Percentiles rank a stretch among this genome's conserved stretches.
Conservation (phyloP, 2,329 filamentous ascomycete genomes). For the Rutstroemia sp. region DNA sequence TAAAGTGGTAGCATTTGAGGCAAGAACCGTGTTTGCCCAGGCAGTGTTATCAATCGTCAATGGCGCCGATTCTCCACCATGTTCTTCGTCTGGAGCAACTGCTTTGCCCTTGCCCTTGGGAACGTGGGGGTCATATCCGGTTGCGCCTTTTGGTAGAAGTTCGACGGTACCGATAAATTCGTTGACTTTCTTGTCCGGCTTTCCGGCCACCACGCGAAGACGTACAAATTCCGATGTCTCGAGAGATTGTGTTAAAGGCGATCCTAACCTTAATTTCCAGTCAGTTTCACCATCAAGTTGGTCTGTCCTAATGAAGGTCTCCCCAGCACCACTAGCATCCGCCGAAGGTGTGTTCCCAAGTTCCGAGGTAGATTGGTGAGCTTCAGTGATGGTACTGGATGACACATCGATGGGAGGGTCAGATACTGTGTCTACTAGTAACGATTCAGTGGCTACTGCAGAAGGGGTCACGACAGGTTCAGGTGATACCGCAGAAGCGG, state of each 20-base stretch:
- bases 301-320: conserved; percentile 95
- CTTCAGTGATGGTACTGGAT: conserved; percentile 15
- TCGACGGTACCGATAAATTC: conserved; percentile 90
- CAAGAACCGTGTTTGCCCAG: conserved; percentile 96
- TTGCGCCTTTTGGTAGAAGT: conserved; percentile 50
- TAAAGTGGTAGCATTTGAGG: conserved; percentile 81
- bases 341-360: conserved; percentile 24
- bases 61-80: conserved; percentile 51
- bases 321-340: conserved; percentile 43
- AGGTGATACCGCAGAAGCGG: conserved; percentile 22
- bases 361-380: conserved; percentile 20
- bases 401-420: conserved; percentile 24
- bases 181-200: conserved; percentile 89
- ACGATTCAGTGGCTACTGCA: conserved; percentile 12
- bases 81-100: conserved; percentile 25
- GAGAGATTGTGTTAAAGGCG: conserved; percentile 76
- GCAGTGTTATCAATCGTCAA: conserved; percentile 95
- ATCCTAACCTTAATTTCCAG: conserved; percentile 91
- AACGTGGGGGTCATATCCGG: conserved; percentile 40
- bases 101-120: conserved; percentile 14
- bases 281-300: conserved; percentile 97
- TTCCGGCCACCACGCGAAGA: conserved; percentile 69
- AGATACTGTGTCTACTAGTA: conserved; percentile 27
- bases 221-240: conserved; percentile 63
- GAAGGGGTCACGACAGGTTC: conserved; percentile 1